Base-by-base conservation (phyloP, 257 asterid species). In the Salvia splendens region DNA sequence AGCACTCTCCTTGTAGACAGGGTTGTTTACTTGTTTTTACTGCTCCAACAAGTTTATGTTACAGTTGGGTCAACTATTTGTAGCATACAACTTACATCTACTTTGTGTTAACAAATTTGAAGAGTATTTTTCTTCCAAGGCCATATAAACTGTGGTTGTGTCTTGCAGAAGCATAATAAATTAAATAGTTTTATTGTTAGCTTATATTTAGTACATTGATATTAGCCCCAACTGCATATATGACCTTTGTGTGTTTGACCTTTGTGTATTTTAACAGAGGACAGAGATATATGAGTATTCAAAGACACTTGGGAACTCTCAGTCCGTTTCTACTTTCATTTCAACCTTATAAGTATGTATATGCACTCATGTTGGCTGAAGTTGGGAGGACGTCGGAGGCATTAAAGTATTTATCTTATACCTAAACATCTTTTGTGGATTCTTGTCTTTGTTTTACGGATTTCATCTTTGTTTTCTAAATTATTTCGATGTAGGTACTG, bases 311-410 rank as follows among this genome's bases (percentile, higher is more conserved):
- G 99, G 99, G 32, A 94, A 94, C 83, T 86, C 99, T 58, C 99
- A 94, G 84, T 94, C 85, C 51, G 81, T 82, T n/a, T 77, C 95
- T 94, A 59, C 92, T 84, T 24, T 85, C 99, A 2, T 94, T 94
- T 83, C 99, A 94, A 80, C 96, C 99, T 43, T 94, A 94, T 61
- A 94, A 94, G 89, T 86, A 91, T 70, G 78, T 88, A 16, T 93
- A 93, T 67, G 99, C 99, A 3, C 83, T 77, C 75, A 93, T 93
- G 99, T 68, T 93, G 82, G 95, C 95, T 63, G 99, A 93, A 86
- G 96, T 93, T 76, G 99, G 99, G 77, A 88, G 87, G 84, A 81
- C 85, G 58, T 78, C 99, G 4, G 99, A 93, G 78, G 91, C 97
- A 55, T 71, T 86, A 33, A 92, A 89, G 98, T 92, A 89, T 56